A percentile compares a stretch with the other conserved stretches of the same genome.
These are phyloP conservation scores for Grifola frondosa DNA, from an alignment of 1,284 basidiomycete species.

Conservation along the genomic window DNA sequence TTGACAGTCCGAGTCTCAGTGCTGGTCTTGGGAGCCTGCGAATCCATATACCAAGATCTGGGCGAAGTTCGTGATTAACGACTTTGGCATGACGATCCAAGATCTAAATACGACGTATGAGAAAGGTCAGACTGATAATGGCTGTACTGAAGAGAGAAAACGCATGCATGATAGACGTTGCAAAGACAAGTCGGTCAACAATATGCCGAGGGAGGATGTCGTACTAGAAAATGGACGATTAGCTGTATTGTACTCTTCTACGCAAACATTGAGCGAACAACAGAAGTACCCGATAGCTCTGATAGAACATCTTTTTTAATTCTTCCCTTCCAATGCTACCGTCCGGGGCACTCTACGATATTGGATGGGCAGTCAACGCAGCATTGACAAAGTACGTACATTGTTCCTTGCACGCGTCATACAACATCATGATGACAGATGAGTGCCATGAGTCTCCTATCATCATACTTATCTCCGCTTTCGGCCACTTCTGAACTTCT, in stretches of 20 bases:
- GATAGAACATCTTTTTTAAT: constrained; percentile 37
- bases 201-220: constrained; percentile 28
- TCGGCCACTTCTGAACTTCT: constrained; percentile 33
- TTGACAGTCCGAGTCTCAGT: too few relatives aligned
- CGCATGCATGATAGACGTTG: constrained; percentile 41
- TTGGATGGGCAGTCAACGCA: constrained; percentile 29
- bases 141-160: neutral
- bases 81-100: constrained; percentile 8
- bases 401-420: constrained; percentile 39
- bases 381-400: constrained; percentile 37
- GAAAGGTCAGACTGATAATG: neutral
- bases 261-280: neutral
- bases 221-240: constrained; percentile 22
- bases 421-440: constrained; percentile 40
- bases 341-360: constrained; percentile 34
- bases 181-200: constrained; percentile 28
- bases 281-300: constrained; percentile 27
- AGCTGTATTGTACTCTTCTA: too few relatives aligned
- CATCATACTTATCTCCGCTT: constrained; percentile 26
- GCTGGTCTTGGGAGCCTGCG: neutral
- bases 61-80: constrained; percentile 6
- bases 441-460: constrained; percentile 33
- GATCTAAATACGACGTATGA: constrained; percentile 8
- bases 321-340: constrained; percentile 37
- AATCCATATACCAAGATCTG: constrained; percentile 6